A percentile compares a stretch with the other conserved stretches of the same genome.
Conservation (phyloP, 192 early-diverging fungal species). For the Haplosporangium gracile region DNA sequence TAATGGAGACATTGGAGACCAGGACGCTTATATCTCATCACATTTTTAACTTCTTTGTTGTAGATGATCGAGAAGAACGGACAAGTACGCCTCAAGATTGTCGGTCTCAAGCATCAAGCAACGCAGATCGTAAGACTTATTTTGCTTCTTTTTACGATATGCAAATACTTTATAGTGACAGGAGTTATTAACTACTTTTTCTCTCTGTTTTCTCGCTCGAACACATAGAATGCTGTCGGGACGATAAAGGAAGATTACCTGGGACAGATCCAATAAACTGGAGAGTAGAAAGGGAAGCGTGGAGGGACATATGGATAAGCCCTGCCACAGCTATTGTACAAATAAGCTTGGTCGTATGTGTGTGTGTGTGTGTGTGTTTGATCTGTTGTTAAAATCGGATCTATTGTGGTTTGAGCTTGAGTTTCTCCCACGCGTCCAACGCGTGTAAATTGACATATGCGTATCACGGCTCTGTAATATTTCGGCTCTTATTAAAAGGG, state of each 20-base stretch:
- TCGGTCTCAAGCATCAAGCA: slow-evolving; percentile 91
- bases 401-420: no score
- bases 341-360: neutral
- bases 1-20: neutral
- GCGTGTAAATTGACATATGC: no score
- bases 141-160: neutral
- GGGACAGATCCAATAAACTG: slow-evolving; percentile 74
- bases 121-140: slow-evolving; percentile 87
- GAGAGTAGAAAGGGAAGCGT: neutral
- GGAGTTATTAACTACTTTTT: neutral
- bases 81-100: slow-evolving; percentile 88
- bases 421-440: no score
- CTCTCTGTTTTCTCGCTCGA: neutral
- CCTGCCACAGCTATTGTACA: neutral
- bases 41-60: neutral
- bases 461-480: no score
- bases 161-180: neutral
- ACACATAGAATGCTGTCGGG: slow-evolving; percentile 87
- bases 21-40: neutral
- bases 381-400: neutral
- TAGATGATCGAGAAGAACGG: slow-evolving; percentile 88
- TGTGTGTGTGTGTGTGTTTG: neutral
- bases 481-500: no score
- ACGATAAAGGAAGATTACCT: slow-evolving; percentile 99
- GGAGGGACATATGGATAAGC: neutral